phyloP scores from a whole-genome alignment of 352 stramenopile species.

The Pythium dissimile region DNA sequence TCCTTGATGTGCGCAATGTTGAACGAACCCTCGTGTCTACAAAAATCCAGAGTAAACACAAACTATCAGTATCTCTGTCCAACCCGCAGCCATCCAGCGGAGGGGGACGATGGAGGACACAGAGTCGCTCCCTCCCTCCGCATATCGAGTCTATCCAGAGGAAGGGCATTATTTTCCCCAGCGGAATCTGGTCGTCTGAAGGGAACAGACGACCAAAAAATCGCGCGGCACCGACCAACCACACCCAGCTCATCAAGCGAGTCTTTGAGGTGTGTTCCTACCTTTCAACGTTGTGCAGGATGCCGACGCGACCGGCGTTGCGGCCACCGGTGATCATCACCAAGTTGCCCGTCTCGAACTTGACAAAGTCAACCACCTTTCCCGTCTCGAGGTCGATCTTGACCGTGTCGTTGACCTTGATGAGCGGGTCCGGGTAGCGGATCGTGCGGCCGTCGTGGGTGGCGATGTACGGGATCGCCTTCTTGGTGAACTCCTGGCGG shows the following conservation, averaged over 20 bases:
- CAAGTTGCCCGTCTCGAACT: conserved; percentile 98
- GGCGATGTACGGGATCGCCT: conserved; percentile 97
- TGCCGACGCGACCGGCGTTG: conserved; percentile 97
- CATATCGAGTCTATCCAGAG: no score
- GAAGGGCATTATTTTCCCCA: no score
- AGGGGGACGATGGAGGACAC: no score
- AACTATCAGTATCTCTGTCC: conserved; percentile 17
- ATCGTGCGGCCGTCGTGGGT: conserved; percentile 99
- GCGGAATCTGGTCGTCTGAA: no score
- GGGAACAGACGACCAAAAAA: no score
- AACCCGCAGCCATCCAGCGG: background rate
- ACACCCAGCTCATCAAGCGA: conserved; percentile 88
- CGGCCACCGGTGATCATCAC: conserved; percentile 97
- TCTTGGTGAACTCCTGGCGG: conserved; percentile 92
- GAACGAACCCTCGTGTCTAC: conserved; percentile 98
- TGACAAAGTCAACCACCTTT: conserved; percentile 97
- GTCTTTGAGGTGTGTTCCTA: conserved; percentile 89
- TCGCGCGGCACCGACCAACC: conserved; percentile 37
- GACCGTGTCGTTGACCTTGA: conserved; percentile 99
- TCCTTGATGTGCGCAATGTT: conserved; percentile 99
- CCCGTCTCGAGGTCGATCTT: conserved; percentile 98
- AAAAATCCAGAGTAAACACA: conserved; percentile 21
- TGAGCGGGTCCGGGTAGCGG: conserved; percentile 97
- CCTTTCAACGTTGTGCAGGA: conserved; percentile 96
- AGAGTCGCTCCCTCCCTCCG: no score